phyloP scores from a whole-genome alignment of 345 rosid species.

The Acer campestre region DNA sequence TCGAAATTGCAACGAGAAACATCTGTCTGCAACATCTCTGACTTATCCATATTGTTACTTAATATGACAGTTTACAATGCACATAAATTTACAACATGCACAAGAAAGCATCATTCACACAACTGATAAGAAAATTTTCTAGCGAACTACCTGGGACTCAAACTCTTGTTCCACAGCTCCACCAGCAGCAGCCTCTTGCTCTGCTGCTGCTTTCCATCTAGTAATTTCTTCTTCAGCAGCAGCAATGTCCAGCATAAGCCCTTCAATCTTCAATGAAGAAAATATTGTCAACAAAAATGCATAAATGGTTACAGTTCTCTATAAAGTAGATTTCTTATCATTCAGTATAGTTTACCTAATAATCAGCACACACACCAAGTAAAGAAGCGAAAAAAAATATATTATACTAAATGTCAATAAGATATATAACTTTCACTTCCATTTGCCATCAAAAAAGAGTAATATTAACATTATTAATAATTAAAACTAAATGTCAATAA shows the following conservation, averaged over 20 bases:
- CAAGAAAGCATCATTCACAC: not conserved
- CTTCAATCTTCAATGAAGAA: conserved; percentile 69
- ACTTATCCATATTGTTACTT: not conserved
- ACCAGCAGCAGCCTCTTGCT: conserved; percentile 98
- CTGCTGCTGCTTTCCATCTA: conserved; percentile 99
- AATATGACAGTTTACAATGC: not conserved
- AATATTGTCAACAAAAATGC: conserved; percentile 12
- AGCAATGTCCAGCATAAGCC: conserved; percentile 94
- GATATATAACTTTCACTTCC: not conserved
- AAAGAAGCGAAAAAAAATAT: not conserved
- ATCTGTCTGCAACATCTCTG: not conserved
- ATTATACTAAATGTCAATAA: not conserved
- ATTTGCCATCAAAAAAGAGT: not conserved
- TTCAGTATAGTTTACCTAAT: not conserved
- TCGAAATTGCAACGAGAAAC: conserved; percentile 7
- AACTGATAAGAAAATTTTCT: not conserved
- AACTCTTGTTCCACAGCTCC: conserved; percentile 89
- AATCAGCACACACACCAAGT: not conserved
- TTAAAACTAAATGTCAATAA: conserved; percentile 8
- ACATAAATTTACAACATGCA: not conserved
- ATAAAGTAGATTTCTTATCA: not conserved
- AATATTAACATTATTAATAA: not conserved
- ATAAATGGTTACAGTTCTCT: not conserved
- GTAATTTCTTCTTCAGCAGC: conserved; percentile 98
- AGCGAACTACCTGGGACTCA: conserved; percentile 56